These are phyloP conservation scores for Botrytis paeoniae DNA, from an alignment of 2,329 filamentous ascomycete species.

Conservation along the genomic window DNA sequence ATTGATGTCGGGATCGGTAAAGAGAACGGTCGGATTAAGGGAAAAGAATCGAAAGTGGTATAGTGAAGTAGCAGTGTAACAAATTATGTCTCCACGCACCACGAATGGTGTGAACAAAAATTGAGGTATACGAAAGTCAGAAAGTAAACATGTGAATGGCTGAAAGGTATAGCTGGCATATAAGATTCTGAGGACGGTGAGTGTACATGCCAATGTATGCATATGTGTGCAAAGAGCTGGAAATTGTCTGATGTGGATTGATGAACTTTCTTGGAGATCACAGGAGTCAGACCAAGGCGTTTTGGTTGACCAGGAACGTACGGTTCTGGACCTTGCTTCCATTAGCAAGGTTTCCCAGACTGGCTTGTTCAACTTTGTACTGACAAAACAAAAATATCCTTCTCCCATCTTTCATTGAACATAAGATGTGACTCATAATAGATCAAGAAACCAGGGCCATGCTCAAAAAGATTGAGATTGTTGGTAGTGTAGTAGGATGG, in stretches of 20 bases:
- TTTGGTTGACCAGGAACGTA: background rate
- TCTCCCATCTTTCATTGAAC: background rate
- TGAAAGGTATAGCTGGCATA: background rate
- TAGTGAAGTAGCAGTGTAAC: background rate
- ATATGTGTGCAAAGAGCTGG: background rate
- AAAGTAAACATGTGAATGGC: background rate
- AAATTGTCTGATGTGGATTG: background rate
- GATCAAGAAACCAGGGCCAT: background rate
- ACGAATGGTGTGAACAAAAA: background rate
- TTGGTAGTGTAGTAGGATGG: background rate
- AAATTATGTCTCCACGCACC: background rate
- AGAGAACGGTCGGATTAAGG: background rate
- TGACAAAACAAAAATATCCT: background rate
- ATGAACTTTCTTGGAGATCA: background rate
- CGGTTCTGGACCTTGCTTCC: background rate
- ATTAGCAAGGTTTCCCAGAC: background rate
- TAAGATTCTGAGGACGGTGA: background rate
- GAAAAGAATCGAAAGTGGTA: background rate
- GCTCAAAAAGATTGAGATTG: background rate
- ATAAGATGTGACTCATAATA: background rate
- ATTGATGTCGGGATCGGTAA: background rate
- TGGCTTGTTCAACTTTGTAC: background rate
- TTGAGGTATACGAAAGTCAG: background rate
- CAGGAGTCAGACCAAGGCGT: background rate
- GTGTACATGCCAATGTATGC: background rate